phyloP scores from a whole-genome alignment of 78 protist species.

The Blattamonas nauphoetae region DNA sequence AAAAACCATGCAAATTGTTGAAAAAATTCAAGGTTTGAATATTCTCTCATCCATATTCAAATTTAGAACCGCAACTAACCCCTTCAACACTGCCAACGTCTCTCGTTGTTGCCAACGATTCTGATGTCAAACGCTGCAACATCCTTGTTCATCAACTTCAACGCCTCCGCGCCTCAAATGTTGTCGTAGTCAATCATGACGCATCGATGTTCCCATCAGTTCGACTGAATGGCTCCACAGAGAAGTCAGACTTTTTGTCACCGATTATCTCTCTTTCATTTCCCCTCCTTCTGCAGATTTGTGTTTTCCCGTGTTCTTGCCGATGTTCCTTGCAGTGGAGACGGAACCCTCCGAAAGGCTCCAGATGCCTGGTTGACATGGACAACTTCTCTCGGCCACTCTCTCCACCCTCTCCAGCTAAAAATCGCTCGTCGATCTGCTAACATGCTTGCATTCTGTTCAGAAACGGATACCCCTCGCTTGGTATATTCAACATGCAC shows the following conservation, averaged over 20 bases:
- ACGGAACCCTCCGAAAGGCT: conserved; percentile 90
- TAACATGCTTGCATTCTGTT: conserved; percentile 31
- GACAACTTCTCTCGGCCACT: conserved; percentile 18
- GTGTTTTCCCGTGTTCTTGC: conserved; percentile 75
- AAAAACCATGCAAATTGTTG: conserved; percentile 88
- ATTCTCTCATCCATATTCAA: neutral
- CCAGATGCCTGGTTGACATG: conserved; percentile 72
- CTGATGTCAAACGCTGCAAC: conserved; percentile 69
- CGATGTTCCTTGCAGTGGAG: conserved; percentile 94
- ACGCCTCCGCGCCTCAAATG: conserved; percentile 21
- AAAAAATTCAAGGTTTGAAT: conserved; percentile 24
- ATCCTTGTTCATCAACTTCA: conserved; percentile 65
- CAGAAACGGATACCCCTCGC: neutral
- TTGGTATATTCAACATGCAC: conserved; percentile 96
- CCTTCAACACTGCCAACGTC: neutral
- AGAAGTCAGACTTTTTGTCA: neutral
- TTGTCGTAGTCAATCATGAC: conserved; percentile 67
- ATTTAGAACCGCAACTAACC: neutral
- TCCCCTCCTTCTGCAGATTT: neutral
- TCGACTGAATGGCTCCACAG: neutral
- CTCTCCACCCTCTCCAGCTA: conserved; percentile 61
- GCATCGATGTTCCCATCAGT: conserved; percentile 51
- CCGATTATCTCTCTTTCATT: neutral
- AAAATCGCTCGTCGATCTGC: conserved; percentile 62
- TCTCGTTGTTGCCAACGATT: conserved; percentile 87